Evolutionary conservation across 2,329 filamentous ascomycete species (phyloP).

Genomic region (Penicillium aurantiogriseum): DNA sequence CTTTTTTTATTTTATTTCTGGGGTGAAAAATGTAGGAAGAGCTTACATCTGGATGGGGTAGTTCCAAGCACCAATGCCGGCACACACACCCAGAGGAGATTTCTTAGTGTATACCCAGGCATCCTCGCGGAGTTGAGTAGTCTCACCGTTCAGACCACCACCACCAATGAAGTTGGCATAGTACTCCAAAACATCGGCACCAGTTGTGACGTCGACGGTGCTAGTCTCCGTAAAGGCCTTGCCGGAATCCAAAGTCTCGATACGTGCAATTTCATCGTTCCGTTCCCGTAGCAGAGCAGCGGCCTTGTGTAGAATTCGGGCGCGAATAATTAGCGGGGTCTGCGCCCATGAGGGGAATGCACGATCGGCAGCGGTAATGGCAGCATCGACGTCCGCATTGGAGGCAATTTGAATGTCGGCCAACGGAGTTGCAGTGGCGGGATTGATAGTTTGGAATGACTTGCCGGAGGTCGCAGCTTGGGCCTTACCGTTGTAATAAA

Average conservation of each 20-base stretch:
- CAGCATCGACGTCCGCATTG: slow-evolving; percentile 65
- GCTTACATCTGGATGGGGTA: slow-evolving; percentile 78
- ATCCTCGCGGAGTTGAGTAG: slow-evolving; percentile 68
- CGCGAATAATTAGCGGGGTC: slow-evolving; percentile 70
- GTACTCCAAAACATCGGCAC: slow-evolving; percentile 82
- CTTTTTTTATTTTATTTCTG: too few species aligned
- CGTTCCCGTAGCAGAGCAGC: slow-evolving; percentile 69
- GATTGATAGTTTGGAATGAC: slow-evolving; percentile 72
- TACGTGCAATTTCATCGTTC: slow-evolving; percentile 74
- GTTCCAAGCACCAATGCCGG: slow-evolving; percentile 87
- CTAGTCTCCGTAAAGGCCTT: slow-evolving; percentile 84
- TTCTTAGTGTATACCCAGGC: slow-evolving; percentile 83
- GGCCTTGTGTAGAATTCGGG: slow-evolving; percentile 74
- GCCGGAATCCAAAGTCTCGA: slow-evolving; percentile 83
- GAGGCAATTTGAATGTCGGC: slow-evolving; percentile 72
- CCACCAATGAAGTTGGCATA: slow-evolving; percentile 76
- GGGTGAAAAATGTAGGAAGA: not conserved
- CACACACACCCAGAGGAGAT: slow-evolving; percentile 78
- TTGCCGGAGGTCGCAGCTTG: slow-evolving; percentile 60
- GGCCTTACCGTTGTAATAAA: slow-evolving; percentile 72
- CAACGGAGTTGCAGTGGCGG: slow-evolving; percentile 66
- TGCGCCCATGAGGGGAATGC: slow-evolving; percentile 76
- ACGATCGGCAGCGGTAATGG: slow-evolving; percentile 66
- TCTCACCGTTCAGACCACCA: slow-evolving; percentile 77
- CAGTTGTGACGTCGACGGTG: slow-evolving; percentile 77